Conservation (phyloP, 257 asterid species). For the Echium plantagineum region DNA sequence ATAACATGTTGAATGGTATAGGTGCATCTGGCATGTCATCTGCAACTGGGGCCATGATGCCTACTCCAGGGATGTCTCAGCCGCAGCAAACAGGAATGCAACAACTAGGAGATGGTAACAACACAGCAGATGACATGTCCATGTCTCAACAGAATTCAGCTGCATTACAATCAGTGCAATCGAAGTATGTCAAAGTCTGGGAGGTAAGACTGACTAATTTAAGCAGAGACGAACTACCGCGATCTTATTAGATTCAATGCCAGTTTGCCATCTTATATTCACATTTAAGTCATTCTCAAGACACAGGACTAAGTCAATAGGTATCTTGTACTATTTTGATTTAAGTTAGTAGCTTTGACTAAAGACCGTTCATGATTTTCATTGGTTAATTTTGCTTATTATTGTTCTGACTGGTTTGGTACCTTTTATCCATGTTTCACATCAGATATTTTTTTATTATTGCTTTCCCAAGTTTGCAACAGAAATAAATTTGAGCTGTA, state of each 20-base stretch:
- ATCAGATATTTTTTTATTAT: too few relatives aligned
- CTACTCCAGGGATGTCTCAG: slow-evolving; percentile 59
- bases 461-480: too few relatives aligned
- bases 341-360: neutral
- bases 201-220: slow-evolving; percentile 46
- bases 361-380: neutral
- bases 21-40: slow-evolving; percentile 34
- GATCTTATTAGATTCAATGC: neutral
- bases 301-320: neutral
- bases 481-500: too few relatives aligned
- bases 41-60: slow-evolving; percentile 60
- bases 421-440: neutral
- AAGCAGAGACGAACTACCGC: slow-evolving; percentile 1
- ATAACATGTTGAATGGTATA: slow-evolving; percentile 38
- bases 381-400: too few relatives aligned
- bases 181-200: slow-evolving; percentile 78
- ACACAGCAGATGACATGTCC: slow-evolving; percentile 59
- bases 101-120: slow-evolving; percentile 49
- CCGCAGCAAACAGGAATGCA: slow-evolving; percentile 47
- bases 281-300: neutral
- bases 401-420: too few relatives aligned
- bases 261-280: slow-evolving; percentile 1
- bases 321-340: neutral
- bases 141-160: slow-evolving; percentile 58
- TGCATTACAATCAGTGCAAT: slow-evolving; percentile 54